Evolutionary conservation across 1,139 yeast species (phyloP), one percentile per base, ranked within the genome.

Genomic region (Sugiyamaella castrensis): DNA sequence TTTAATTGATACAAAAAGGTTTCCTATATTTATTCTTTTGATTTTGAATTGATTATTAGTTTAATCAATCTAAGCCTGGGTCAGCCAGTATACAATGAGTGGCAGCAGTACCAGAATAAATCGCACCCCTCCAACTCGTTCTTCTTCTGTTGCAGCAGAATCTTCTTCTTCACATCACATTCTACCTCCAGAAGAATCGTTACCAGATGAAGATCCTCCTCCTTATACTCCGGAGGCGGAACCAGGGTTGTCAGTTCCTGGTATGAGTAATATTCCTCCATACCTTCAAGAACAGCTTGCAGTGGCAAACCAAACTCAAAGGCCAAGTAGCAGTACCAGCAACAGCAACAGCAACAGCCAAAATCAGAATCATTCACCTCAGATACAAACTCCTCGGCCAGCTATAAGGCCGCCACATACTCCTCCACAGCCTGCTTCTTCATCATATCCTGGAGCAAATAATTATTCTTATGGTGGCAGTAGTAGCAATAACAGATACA

Each of bases 201-300:
- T 39, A 13, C 59, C 61, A 4, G 51, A 53, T 42, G 64, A 59
- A 35, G 55, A 56, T 7, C 65, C 64, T 31, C 65, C 65, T 31
- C 61, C 64, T 16, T 61, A 61, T 42, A 54, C 58, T 4, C 54
- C 57, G 24, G 56, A 51, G 19, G 58, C 61, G 4, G 51, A 44
- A 28, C 53, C 57, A n/a, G 50, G 44, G 10, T 48, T 49, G 33
- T 51, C 53, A 4, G 44, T 52, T 4, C 40, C 48, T 1, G 50
- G 52, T 10, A 30, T 48, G 44, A 50, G 43, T 12, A 48, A 44
- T 41, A 37, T 30, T 37, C 52, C 47, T 24, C 46, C 41, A 28
- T 45, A 27, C 35, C 34, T 42, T 29, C 47, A 38, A 27, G 35
- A 16, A 10, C 39, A 42, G 13, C 29, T 42, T 9, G 9, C 40